These are phyloP conservation scores for Ascocoryne sarcoides DNA, from an alignment of 2,329 filamentous ascomycete genomes.

Conservation along the genomic window DNA sequence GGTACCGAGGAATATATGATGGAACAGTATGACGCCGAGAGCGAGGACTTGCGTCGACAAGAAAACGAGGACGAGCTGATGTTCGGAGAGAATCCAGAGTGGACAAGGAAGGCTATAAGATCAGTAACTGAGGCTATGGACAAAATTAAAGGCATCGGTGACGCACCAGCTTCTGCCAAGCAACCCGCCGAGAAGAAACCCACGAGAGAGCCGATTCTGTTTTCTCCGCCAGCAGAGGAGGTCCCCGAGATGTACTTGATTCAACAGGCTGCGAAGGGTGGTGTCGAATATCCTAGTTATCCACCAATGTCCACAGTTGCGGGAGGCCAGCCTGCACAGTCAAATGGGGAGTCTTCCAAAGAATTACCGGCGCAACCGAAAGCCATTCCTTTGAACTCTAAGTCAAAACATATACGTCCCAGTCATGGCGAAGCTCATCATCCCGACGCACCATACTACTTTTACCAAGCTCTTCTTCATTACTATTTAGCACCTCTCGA, in stretches of 20 bases:
- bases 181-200: constrained; percentile 41
- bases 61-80: constrained; percentile 84
- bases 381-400: constrained; percentile 2
- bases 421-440: constrained; percentile 17
- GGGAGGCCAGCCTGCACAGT: not conserved
- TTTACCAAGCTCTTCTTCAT: constrained; percentile 63
- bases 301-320: constrained; percentile 12
- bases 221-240: constrained; percentile 36
- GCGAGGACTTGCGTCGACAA: constrained; percentile 63
- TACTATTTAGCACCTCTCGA: constrained; percentile 66
- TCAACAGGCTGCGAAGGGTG: constrained; percentile 38
- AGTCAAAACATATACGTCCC: constrained; percentile 6
- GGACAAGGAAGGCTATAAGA: constrained; percentile 76
- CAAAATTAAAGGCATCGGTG: constrained; percentile 58
- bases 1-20: constrained; percentile 83
- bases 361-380: not conserved
- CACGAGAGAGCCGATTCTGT: constrained; percentile 39
- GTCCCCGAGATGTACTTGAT: constrained; percentile 43
- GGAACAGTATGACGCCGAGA: constrained; percentile 70
- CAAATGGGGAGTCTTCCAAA: not conserved
- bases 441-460: constrained; percentile 46
- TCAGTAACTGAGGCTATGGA: constrained; percentile 69
- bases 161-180: constrained; percentile 46
- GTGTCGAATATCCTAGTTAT: constrained; percentile 29
- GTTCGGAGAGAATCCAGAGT: constrained; percentile 88